Evolutionary conservation across 176 grass and related monocot genomes (phyloP).

Genomic region (Puya raimondii): DNA sequence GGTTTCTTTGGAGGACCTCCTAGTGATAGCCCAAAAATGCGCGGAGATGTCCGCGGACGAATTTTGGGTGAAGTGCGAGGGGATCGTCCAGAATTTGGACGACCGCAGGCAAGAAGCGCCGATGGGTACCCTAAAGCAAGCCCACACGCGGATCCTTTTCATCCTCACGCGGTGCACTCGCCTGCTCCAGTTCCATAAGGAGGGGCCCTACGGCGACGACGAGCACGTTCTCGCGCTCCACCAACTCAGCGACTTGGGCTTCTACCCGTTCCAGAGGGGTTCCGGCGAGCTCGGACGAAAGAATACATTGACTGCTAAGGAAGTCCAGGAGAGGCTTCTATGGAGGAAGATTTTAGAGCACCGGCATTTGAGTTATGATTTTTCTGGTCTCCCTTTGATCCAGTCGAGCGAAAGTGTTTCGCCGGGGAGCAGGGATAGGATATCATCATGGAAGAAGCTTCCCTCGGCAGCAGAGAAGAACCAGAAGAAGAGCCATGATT

Average conservation of each 20-base stretch:
- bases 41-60: constrained; percentile 74
- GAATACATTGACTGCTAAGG: constrained; percentile 52
- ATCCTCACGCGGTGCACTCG: constrained; percentile 93
- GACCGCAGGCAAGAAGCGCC: constrained; percentile 73
- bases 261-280: constrained; percentile 38
- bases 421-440: constrained; percentile 42
- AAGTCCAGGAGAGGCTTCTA: constrained; percentile 77
- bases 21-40: constrained; percentile 68
- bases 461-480: constrained; percentile 76
- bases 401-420: constrained; percentile 19
- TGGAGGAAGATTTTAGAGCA: constrained; percentile 56
- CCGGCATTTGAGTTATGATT: constrained; percentile 57
- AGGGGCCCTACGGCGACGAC: constrained; percentile 20
- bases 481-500: constrained; percentile 17
- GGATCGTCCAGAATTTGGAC: constrained; percentile 68
- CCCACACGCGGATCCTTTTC: constrained; percentile 68
- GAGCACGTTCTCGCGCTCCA: constrained; percentile 48
- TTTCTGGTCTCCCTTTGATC: constrained; percentile 23
- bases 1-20: constrained; percentile 63
- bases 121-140: constrained; percentile 56
- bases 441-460: constrained; percentile 96
- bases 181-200: constrained; percentile 82
- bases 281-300: constrained; percentile 44
- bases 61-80: constrained; percentile 71
- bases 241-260: constrained; percentile 79